Conservation (phyloP, 345 rosid species). For the Salix arbutifolia region DNA sequence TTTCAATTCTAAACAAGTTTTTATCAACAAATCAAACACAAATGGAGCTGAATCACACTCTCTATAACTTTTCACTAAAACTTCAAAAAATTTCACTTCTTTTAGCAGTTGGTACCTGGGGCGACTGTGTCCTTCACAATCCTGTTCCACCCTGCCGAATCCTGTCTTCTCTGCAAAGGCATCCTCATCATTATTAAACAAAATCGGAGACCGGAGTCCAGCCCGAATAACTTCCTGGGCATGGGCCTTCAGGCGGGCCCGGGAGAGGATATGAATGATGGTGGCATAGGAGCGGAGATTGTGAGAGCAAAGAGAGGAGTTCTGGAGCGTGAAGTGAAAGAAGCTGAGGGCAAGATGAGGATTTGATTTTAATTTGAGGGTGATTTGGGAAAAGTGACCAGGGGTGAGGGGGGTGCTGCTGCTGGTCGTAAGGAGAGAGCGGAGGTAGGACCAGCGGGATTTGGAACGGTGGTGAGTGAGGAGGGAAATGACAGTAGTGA, state of each 20-base stretch:
- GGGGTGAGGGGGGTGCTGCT: conserved; percentile 33
- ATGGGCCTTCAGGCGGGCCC: conserved; percentile 58
- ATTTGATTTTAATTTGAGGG: conserved; percentile 48
- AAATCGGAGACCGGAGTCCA: conserved; percentile 39
- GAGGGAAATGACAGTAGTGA: conserved; percentile 52
- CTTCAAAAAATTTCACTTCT: conserved; percentile 31
- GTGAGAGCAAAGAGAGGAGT: conserved; percentile 58
- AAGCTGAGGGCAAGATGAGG: conserved; percentile 68
- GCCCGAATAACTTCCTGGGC: conserved; percentile 44
- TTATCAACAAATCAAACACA: conserved; percentile 69
- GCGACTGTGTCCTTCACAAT: neutral
- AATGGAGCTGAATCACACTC: conserved; percentile 88
- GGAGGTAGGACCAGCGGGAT: conserved; percentile 72
- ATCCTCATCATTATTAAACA: neutral
- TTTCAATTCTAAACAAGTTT: conserved; percentile 58
- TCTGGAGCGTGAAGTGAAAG: conserved; percentile 58
- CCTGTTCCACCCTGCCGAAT: neutral
- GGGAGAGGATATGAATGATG: conserved; percentile 61
- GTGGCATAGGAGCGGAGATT: conserved; percentile 49
- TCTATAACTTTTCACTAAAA: conserved; percentile 52
- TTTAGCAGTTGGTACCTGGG: neutral
- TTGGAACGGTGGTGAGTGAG: conserved; percentile 80
- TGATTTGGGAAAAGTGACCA: conserved; percentile 55
- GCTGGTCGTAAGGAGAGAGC: conserved; percentile 46
- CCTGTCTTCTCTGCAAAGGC: neutral